Evolutionary conservation across 352 stramenopile species (phyloP).

Genomic region (Peronospora belbahrii): DNA sequence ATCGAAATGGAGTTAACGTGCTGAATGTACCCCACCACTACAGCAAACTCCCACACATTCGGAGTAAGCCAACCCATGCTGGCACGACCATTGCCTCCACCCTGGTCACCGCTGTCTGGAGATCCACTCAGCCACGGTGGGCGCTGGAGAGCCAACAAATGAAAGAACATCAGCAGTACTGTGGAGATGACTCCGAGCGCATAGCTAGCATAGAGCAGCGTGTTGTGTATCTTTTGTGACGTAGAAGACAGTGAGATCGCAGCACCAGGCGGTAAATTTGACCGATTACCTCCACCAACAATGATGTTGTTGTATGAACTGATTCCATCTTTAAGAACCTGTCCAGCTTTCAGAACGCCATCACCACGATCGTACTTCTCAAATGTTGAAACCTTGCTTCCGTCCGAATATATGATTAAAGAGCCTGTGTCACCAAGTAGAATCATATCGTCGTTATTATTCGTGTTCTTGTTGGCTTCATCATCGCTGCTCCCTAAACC

Average conservation of each 20-base stretch:
- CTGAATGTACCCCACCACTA: constrained; percentile 59
- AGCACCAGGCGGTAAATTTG: constrained; percentile 41
- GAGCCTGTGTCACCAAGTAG: constrained; percentile 25
- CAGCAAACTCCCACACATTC: constrained; percentile 62
- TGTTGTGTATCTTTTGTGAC: constrained; percentile 38
- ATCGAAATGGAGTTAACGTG: constrained; percentile 65
- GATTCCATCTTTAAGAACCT: constrained; percentile 15
- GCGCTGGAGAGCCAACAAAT: constrained; percentile 40
- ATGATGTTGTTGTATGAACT: constrained; percentile 27
- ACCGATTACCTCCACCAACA: constrained; percentile 44
- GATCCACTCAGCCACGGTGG: constrained; percentile 32
- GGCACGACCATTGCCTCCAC: constrained; percentile 11
- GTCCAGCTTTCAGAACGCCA: constrained; percentile 6
- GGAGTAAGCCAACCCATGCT: constrained; percentile 39
- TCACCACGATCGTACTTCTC: constrained; percentile 30
- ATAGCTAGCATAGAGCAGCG: constrained; percentile 40
- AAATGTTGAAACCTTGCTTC: constrained; percentile 29
- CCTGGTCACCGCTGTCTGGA: constrained; percentile 8
- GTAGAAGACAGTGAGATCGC: constrained; percentile 45
- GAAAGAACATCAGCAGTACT: constrained; percentile 48
- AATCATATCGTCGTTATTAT: constrained; percentile 20
- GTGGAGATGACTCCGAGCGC: constrained; percentile 40
- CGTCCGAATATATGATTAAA: constrained; percentile 30
- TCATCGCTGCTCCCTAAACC: constrained; percentile 17
- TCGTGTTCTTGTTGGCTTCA: constrained; percentile 9